Conservation (phyloP, 2,329 filamentous ascomycete species). For the Alternaria burnsii region DNA sequence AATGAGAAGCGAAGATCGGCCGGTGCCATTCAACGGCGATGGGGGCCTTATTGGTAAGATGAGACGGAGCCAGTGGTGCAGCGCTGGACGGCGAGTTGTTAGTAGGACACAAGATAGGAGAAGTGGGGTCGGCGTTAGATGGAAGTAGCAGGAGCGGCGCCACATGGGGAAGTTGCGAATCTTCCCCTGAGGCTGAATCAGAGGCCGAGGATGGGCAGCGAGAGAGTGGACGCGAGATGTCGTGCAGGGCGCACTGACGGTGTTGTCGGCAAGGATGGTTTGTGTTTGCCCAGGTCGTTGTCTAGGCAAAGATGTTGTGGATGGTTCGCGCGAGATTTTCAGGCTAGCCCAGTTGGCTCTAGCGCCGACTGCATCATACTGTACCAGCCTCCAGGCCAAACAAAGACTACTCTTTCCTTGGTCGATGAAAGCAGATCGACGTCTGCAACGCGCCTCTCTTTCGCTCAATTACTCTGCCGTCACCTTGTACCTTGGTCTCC, state of each 20-base stretch:
- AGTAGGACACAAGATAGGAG: slow-evolving; percentile 4
- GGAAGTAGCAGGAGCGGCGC: slow-evolving; percentile 5
- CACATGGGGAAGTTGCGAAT: slow-evolving; percentile 1
- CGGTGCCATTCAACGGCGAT: background rate
- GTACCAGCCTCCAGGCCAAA: slow-evolving; percentile 46
- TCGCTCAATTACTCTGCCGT: slow-evolving; percentile 38
- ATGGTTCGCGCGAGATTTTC: slow-evolving; percentile 19
- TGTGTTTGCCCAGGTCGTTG: slow-evolving; percentile 19
- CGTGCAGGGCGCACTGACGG: slow-evolving; percentile 16
- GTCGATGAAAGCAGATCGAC: slow-evolving; percentile 31
- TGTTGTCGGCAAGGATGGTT: slow-evolving; percentile 22
- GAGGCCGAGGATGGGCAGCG: background rate
- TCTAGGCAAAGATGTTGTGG: slow-evolving; percentile 18
- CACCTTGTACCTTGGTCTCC: slow-evolving; percentile 18
- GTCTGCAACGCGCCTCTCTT: slow-evolving; percentile 35
- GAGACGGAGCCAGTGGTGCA: background rate
- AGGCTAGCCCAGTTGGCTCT: slow-evolving; percentile 5
- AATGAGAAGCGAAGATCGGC: background rate
- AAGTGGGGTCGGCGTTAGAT: slow-evolving; percentile 10
- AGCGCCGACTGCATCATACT: slow-evolving; percentile 17
- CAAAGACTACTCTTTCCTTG: slow-evolving; percentile 25
- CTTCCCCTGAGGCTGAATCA: slow-evolving; percentile 4
- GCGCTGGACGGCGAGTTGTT: background rate
- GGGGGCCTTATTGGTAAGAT: background rate
- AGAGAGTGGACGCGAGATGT: slow-evolving; percentile 12